A percentile compares a stretch with the other conserved stretches of the same genome.
These are phyloP conservation scores for Stephania japonica DNA, from an alignment of 164 flowering plant genomes.

Conservation along the genomic window DNA sequence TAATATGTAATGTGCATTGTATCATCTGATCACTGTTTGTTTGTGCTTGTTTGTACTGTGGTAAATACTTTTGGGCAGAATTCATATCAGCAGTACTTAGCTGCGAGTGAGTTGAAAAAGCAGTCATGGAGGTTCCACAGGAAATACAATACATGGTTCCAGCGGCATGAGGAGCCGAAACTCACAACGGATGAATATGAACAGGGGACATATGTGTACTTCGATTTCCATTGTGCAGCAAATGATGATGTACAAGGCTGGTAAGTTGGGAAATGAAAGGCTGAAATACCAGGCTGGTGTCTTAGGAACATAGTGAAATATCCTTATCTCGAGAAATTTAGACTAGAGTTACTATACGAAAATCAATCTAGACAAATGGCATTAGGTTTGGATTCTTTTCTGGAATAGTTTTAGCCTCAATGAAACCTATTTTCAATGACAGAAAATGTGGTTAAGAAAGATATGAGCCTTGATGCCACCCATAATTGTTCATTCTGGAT, in stretches of 20 bases:
- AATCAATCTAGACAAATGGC: too few relatives aligned
- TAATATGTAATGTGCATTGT: neutral
- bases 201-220: slow-evolving; percentile 93
- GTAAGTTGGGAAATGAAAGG: slow-evolving; percentile 30
- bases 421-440: too few relatives aligned
- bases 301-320: too few relatives aligned
- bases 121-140: slow-evolving; percentile 98
- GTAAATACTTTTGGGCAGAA: slow-evolving; percentile 42
- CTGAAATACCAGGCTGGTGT: too few relatives aligned
- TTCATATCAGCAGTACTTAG: slow-evolving; percentile 93
- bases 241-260: slow-evolving; percentile 84
- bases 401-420: too few relatives aligned
- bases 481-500: too few relatives aligned
- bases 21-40: neutral
- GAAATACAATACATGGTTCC: slow-evolving; percentile 97
- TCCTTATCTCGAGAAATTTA: too few relatives aligned
- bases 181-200: slow-evolving; percentile 91
- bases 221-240: slow-evolving; percentile 69
- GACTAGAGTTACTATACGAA: too few relatives aligned
- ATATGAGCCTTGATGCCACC: too few relatives aligned
- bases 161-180: slow-evolving; percentile 94
- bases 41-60: slow-evolving; percentile 5
- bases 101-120: slow-evolving; percentile 91
- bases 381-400: too few relatives aligned
- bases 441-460: too few relatives aligned